These are phyloP conservation scores for Pythium oligandrum DNA, from an alignment of 352 stramenopile species.

Conservation along the genomic window DNA sequence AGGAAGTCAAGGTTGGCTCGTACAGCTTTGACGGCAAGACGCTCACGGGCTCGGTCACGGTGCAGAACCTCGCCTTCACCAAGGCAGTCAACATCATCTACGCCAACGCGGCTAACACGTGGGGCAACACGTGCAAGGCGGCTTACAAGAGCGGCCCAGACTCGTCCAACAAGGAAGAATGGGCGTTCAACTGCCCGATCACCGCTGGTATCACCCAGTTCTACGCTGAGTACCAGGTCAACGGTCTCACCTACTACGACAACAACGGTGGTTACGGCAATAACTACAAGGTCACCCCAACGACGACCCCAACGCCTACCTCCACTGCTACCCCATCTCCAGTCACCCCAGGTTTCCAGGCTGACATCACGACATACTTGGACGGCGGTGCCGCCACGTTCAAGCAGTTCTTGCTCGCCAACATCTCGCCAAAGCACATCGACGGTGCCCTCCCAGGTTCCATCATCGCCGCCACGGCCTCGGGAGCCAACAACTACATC, in stretches of 20 bases:
- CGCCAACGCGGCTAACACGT: constrained; percentile 18
- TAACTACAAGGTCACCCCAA: constrained; percentile 2
- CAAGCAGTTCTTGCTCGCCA: constrained; percentile 18
- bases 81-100: constrained; percentile 19
- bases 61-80: constrained; percentile 11
- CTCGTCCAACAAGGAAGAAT: constrained; percentile 14
- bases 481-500: constrained; percentile 17
- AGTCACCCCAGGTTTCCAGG: constrained; percentile 13
- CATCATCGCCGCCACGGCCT: constrained; percentile 14
- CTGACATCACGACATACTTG: constrained; percentile 13
- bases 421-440: constrained; percentile 18
- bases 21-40: constrained; percentile 11
- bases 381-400: constrained; percentile 2
- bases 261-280: constrained; percentile 15
- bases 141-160: constrained; percentile 16
- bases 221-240: constrained; percentile 23
- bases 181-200: constrained; percentile 19
- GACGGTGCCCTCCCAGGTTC: constrained; percentile 11
- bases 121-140: constrained; percentile 17
- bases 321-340: background rate
- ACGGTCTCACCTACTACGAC: constrained; percentile 20
- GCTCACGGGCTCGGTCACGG: constrained; percentile 11
- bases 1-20: constrained; percentile 17
- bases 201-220: constrained; percentile 16
- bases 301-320: background rate